Evolutionary conservation across 805 yeast species (phyloP).

Genomic region (Hanseniaspora valbyensis): DNA sequence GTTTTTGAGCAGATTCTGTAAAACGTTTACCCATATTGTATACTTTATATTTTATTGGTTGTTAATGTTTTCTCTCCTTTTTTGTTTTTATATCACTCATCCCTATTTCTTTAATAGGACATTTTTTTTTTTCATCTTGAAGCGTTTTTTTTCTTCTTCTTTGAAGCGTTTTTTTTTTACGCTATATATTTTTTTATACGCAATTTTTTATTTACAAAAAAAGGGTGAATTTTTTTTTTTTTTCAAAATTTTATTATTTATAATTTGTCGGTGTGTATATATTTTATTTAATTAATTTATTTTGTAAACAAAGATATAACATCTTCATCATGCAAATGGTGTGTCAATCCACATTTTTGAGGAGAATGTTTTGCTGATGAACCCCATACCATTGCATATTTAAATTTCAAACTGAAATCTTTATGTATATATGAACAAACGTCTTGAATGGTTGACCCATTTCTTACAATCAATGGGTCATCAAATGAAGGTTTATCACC

Average conservation of each 20-base stretch:
- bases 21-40: constrained; percentile 31
- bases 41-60: background rate
- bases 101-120: background rate
- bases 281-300: constrained; percentile 26
- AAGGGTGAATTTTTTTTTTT: too few species aligned
- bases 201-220: too few species aligned
- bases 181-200: too few species aligned
- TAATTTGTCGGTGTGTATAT: background rate
- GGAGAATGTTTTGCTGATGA: constrained; percentile 90
- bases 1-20: constrained; percentile 29
- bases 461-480: constrained; percentile 87
- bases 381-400: constrained; percentile 95
- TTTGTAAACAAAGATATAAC: constrained; percentile 86
- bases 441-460: constrained; percentile 64
- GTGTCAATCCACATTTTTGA: constrained; percentile 86
- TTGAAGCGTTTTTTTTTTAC: too few species aligned
- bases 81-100: background rate
- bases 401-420: constrained; percentile 83
- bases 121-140: background rate
- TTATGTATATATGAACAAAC: constrained; percentile 88
- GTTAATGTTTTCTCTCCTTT: background rate
- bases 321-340: constrained; percentile 80
- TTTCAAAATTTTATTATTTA: background rate
- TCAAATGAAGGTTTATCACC: constrained; percentile 70
- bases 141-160: too few species aligned